Conservation (phyloP, 208 protist genomes). For the Acanthamoeba sp. region DNA sequence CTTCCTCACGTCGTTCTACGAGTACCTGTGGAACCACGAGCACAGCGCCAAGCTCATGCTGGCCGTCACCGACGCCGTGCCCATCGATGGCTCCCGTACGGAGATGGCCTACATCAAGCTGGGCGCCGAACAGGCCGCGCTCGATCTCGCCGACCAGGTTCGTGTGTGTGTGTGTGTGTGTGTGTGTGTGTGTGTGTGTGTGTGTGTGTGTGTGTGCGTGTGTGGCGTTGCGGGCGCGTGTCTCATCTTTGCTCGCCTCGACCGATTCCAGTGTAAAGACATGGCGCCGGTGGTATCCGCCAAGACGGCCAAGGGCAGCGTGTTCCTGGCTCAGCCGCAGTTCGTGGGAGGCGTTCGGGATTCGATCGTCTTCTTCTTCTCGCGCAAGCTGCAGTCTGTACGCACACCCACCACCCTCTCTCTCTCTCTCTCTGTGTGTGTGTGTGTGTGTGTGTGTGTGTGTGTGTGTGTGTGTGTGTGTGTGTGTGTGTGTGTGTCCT, state of each 20-base stretch:
- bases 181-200: background rate
- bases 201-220: background rate
- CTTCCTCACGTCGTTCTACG: conserved; percentile 42
- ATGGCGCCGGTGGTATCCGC: conserved; percentile 18
- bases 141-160: conserved; percentile 46
- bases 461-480: background rate
- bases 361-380: conserved; percentile 55
- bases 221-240: background rate
- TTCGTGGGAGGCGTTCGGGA: conserved; percentile 37
- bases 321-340: conserved; percentile 35
- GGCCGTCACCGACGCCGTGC: conserved; percentile 35
- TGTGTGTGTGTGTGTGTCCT: background rate
- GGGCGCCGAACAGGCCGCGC: background rate
- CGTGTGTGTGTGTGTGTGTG: too few species aligned
- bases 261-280: background rate
- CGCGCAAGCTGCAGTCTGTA: conserved; percentile 44
- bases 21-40: conserved; percentile 29
- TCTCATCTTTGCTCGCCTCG: background rate
- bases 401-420: background rate
- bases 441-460: background rate
- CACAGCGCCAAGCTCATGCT: conserved; percentile 25
- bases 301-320: conserved; percentile 6
- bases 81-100: conserved; percentile 19
- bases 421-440: background rate
- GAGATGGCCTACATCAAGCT: conserved; percentile 53